phyloP scores from a whole-genome alignment of 257 asterid genomes.

The Solanum dulcamara region DNA sequence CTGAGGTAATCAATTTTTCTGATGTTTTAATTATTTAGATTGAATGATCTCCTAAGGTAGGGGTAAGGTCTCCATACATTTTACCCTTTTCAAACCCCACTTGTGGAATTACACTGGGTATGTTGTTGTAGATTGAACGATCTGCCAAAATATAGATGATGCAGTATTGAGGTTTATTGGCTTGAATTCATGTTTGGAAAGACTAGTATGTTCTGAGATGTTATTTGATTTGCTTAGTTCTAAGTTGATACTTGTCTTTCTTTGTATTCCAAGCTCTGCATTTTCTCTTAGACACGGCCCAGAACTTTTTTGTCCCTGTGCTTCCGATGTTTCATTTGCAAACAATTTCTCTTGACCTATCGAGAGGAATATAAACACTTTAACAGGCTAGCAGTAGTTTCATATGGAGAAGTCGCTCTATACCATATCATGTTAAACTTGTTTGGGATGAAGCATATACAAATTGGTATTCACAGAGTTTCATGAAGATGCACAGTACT shows the following conservation, averaged over 20 bases:
- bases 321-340: neutral
- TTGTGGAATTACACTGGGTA: neutral
- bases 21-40: neutral
- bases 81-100: neutral
- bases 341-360: neutral
- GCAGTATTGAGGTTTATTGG: neutral
- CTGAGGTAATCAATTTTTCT: conserved; percentile 34
- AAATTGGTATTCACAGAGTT: neutral
- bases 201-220: neutral
- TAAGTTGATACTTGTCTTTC: no score
- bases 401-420: neutral
- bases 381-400: neutral
- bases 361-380: neutral
- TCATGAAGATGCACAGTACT: neutral
- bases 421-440: neutral
- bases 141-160: neutral
- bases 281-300: neutral
- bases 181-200: neutral
- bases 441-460: neutral
- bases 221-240: neutral
- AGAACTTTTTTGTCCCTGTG: no score
- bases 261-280: neutral
- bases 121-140: neutral
- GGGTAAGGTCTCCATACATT: neutral
- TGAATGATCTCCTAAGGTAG: neutral